phyloP scores from a whole-genome alignment of 2,329 filamentous ascomycete species.

The Penicillium brasilianum region DNA sequence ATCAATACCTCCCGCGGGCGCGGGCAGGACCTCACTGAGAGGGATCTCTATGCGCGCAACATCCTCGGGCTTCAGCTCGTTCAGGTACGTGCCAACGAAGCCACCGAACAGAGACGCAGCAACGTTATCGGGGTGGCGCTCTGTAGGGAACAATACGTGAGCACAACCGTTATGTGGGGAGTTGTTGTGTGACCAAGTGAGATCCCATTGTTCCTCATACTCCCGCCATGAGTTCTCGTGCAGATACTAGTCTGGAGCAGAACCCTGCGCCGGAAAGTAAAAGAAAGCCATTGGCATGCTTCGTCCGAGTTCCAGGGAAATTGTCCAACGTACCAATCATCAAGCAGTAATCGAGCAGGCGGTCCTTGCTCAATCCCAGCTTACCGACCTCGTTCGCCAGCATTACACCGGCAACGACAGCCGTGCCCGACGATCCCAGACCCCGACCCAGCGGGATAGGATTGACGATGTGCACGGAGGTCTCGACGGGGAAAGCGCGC shows the following conservation, averaged over 20 bases:
- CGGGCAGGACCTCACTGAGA: constrained; percentile 87
- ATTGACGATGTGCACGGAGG: constrained; percentile 93
- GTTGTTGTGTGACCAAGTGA: neutral
- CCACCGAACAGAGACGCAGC: constrained; percentile 94
- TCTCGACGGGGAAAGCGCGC: constrained; percentile 80
- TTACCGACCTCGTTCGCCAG: constrained; percentile 87
- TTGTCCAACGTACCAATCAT: constrained; percentile 78
- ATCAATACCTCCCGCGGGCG: constrained; percentile 87
- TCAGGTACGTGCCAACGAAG: constrained; percentile 95
- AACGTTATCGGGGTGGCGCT: constrained; percentile 92
- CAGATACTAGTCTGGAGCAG: neutral
- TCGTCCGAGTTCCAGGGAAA: neutral
- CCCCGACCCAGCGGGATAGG: constrained; percentile 92
- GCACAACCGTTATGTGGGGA: constrained; percentile 7
- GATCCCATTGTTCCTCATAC: neutral
- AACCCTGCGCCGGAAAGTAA: neutral
- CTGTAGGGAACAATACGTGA: constrained; percentile 29
- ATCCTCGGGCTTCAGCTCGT: constrained; percentile 87
- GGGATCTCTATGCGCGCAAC: constrained; percentile 91
- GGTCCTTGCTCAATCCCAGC: constrained; percentile 75
- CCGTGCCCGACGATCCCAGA: constrained; percentile 92
- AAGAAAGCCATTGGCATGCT: neutral
- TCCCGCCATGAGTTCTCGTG: neutral
- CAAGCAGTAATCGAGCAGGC: constrained; percentile 92
- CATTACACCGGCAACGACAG: constrained; percentile 93